phyloP scores from a whole-genome alignment of 1,284 basidiomycete species.

The Trichosporon asahii region DNA sequence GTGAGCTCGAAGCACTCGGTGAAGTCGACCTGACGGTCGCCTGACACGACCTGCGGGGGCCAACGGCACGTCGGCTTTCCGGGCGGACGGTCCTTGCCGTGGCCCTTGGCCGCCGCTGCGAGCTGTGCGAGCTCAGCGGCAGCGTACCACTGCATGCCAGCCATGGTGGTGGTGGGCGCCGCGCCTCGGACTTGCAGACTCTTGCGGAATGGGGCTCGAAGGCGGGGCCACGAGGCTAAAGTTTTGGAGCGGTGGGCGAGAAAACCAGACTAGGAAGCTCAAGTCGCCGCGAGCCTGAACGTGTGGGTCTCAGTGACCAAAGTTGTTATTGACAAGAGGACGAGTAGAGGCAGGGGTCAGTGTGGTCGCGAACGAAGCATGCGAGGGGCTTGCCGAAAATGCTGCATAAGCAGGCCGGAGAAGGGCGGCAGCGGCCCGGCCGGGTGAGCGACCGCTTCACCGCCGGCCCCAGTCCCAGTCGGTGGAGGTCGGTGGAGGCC shows the following conservation, averaged over 20 bases:
- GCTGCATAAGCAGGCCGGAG: background rate
- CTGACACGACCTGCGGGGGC: slow-evolving; percentile 54
- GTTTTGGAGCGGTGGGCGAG: background rate
- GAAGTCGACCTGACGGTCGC: slow-evolving; percentile 66
- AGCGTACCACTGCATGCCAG: slow-evolving; percentile 19
- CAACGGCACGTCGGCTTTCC: slow-evolving; percentile 31
- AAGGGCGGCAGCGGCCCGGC: background rate
- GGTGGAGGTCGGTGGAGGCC: slow-evolving; percentile 1
- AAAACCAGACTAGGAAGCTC: background rate
- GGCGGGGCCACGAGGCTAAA: background rate
- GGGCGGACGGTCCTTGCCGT: background rate
- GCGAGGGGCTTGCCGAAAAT: background rate
- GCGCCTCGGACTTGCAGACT: background rate
- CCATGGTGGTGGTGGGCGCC: slow-evolving; percentile 11
- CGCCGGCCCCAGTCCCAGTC: background rate
- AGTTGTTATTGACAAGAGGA: background rate
- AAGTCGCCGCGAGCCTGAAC: background rate
- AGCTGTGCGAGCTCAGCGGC: slow-evolving; percentile 11
- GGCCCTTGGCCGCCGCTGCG: slow-evolving; percentile 7
- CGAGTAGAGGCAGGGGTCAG: background rate
- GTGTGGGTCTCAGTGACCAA: background rate
- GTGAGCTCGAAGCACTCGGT: slow-evolving; percentile 81
- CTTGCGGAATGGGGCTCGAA: background rate
- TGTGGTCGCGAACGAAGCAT: slow-evolving; percentile 7
- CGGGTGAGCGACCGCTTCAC: background rate